These are phyloP conservation scores for Neurospora sp. DNA, from an alignment of 495 filamentous ascomycete species.

Conservation along the genomic window DNA sequence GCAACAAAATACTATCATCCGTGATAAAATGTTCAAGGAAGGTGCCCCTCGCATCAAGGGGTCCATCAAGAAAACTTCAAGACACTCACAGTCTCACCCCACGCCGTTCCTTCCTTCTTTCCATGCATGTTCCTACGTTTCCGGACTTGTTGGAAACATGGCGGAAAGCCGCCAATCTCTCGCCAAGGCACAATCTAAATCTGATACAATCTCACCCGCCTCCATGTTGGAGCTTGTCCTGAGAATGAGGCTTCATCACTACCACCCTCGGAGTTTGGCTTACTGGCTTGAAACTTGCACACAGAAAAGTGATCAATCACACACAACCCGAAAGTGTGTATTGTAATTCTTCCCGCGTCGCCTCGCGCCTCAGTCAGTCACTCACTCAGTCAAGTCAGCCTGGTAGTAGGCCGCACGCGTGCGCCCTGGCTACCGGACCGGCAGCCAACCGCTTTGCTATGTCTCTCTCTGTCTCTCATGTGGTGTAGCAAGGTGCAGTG, in stretches of 20 bases:
- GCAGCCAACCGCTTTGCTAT: background rate
- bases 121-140: background rate
- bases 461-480: background rate
- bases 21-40: background rate
- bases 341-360: background rate
- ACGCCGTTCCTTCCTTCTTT: background rate
- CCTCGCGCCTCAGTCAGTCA: background rate
- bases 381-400: background rate
- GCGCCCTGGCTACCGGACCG: background rate
- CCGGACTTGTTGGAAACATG: background rate
- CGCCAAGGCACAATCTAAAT: background rate
- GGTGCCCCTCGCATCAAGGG: background rate
- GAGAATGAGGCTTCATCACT: background rate
- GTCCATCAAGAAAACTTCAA: background rate
- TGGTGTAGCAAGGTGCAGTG: background rate
- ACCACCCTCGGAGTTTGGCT: background rate
- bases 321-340: background rate
- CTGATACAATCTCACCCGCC: background rate
- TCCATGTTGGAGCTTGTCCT: background rate
- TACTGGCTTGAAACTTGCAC: background rate
- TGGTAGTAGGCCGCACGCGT: background rate
- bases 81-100: background rate
- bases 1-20: background rate
- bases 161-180: background rate
- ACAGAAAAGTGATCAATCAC: background rate